These are phyloP conservation scores for Nannochloropsis salina DNA, from an alignment of 108 stramenopile species.

Conservation along the genomic window DNA sequence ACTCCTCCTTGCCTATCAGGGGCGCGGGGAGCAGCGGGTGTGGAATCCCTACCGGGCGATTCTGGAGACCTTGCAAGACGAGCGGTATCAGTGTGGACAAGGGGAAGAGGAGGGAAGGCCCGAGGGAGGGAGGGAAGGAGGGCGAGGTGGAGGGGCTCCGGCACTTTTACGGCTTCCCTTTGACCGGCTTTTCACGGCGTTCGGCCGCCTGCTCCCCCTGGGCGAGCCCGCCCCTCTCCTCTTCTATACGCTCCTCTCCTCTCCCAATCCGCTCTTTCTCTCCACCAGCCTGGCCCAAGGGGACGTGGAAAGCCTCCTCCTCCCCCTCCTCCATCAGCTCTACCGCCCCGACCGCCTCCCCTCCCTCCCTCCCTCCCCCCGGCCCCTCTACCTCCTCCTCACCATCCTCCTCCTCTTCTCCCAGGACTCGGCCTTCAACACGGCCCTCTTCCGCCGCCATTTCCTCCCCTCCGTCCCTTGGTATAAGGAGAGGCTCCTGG, in stretches of 20 bases:
- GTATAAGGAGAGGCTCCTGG: background rate
- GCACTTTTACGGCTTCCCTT: background rate
- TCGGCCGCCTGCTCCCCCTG: background rate
- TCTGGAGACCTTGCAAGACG: background rate
- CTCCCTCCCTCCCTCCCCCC: constrained; percentile 1
- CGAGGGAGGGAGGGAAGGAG: background rate
- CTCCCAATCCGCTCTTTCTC: background rate
- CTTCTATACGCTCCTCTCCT: background rate
- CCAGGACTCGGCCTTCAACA: background rate
- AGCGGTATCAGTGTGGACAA: background rate
- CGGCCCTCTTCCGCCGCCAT: background rate
- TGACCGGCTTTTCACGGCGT: background rate
- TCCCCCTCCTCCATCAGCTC: constrained; percentile 3
- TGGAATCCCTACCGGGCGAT: background rate
- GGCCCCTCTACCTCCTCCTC: background rate
- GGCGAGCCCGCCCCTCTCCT: background rate
- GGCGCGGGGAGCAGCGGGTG: too few species aligned
- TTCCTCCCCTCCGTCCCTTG: background rate
- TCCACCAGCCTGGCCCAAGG: background rate
- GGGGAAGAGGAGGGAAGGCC: background rate
- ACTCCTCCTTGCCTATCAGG: background rate
- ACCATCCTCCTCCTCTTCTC: background rate
- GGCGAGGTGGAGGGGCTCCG: background rate
- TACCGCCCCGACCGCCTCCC: background rate
- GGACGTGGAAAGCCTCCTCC: background rate